These are phyloP conservation scores for Allantophomopsis cytisporea DNA, from an alignment of 2,329 filamentous ascomycete species.

Conservation along the genomic window DNA sequence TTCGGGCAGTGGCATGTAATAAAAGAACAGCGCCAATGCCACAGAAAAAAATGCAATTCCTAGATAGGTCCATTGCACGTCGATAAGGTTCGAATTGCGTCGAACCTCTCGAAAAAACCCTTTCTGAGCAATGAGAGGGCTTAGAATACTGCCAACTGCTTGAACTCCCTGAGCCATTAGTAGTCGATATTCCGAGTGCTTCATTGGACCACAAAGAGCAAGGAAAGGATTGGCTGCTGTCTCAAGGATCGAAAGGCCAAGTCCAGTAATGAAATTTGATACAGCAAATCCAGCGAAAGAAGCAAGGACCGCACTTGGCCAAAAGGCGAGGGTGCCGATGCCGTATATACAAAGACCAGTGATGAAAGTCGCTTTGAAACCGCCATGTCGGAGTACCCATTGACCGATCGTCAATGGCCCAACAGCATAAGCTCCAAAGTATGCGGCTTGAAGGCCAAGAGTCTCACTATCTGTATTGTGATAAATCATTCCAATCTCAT, in stretches of 20 bases:
- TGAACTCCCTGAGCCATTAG: constrained; percentile 67
- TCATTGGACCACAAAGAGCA: constrained; percentile 56
- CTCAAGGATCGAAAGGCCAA: constrained; percentile 64
- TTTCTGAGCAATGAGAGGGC: constrained; percentile 57
- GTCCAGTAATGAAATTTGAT: constrained; percentile 61
- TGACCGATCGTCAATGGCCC: constrained; percentile 57
- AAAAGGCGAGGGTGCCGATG: constrained; percentile 70
- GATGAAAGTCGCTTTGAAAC: constrained; percentile 73
- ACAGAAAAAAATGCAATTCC: constrained; percentile 65
- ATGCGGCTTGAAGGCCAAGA: constrained; percentile 54
- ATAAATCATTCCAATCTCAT: constrained; percentile 46
- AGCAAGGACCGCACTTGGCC: constrained; percentile 62
- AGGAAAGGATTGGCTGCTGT: constrained; percentile 69
- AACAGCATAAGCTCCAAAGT: constrained; percentile 60
- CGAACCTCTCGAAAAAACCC: constrained; percentile 55
- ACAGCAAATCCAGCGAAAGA: constrained; percentile 71
- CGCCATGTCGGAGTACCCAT: constrained; percentile 55
- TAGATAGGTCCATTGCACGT: constrained; percentile 80
- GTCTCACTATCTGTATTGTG: constrained; percentile 45
- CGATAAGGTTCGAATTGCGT: constrained; percentile 41
- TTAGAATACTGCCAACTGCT: constrained; percentile 60
- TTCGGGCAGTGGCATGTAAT: constrained; percentile 53
- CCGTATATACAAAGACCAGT: constrained; percentile 64
- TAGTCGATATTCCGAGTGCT: constrained; percentile 62
- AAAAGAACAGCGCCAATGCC: constrained; percentile 53